Percentiles rank a stretch among this genome's conserved stretches.
phyloP scores from a whole-genome alignment of 176 grass and related monocot species.

The Avena eriantha region DNA sequence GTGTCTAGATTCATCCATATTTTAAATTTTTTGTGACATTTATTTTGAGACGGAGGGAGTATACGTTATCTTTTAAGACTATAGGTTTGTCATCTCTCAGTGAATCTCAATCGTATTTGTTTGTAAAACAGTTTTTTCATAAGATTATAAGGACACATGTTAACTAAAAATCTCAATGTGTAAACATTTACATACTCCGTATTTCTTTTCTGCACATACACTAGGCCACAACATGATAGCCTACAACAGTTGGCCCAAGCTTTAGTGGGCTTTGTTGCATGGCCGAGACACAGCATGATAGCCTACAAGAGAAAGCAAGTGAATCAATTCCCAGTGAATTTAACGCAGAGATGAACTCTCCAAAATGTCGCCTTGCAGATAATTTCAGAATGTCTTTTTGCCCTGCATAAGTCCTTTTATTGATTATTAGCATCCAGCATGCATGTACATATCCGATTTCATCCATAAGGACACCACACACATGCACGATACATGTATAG shows the following conservation, averaged over 20 bases:
- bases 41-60: too few species aligned
- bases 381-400: neutral
- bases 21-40: too few species aligned
- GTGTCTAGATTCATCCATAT: too few species aligned
- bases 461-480: neutral
- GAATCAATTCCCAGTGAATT: neutral
- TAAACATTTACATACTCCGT: too few species aligned
- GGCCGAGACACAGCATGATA: neutral
- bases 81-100: too few species aligned
- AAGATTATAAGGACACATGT: too few species aligned
- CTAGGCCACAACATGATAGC: neutral
- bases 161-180: too few species aligned
- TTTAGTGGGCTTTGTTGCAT: neutral
- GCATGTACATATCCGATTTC: constrained; percentile 3
- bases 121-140: too few species aligned
- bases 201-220: too few species aligned
- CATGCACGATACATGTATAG: constrained; percentile 21
- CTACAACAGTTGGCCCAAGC: neutral
- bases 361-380: neutral
- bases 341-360: too few species aligned
- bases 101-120: too few species aligned
- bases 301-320: neutral
- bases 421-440: constrained; percentile 35
- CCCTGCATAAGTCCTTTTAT: constrained; percentile 7
- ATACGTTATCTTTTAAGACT: too few species aligned